Conservation (phyloP, 2,329 filamentous ascomycete species). For the Exophiala sideris region DNA sequence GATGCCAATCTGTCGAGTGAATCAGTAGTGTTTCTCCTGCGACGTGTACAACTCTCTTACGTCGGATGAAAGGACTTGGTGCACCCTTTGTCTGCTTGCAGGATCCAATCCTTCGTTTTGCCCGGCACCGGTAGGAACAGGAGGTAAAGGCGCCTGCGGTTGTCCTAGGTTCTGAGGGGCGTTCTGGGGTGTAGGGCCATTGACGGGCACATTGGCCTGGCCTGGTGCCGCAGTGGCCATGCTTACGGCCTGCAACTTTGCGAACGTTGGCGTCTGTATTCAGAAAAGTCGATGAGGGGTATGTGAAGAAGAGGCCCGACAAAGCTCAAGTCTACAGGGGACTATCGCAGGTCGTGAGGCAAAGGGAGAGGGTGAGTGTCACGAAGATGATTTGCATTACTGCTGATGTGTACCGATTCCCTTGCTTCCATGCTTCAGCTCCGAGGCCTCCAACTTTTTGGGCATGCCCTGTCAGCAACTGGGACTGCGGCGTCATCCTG, state of each 20-base stretch:
- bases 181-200: constrained; percentile 5
- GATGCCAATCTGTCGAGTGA: constrained; percentile 52
- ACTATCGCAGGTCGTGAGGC: neutral
- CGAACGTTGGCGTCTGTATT: neutral
- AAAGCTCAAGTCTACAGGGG: neutral
- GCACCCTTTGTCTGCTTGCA: constrained; percentile 33
- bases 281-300: neutral
- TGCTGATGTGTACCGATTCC: neutral
- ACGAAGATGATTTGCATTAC: constrained; percentile 6
- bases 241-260: neutral
- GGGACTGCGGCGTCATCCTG: constrained; percentile 10
- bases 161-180: constrained; percentile 7
- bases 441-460: constrained; percentile 3
- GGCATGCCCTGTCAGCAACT: neutral
- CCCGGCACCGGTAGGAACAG: constrained; percentile 9
- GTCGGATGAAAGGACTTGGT: constrained; percentile 47
- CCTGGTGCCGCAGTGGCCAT: constrained; percentile 15
- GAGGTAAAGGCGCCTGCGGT: constrained; percentile 16
- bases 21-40: constrained; percentile 7
- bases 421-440: neutral
- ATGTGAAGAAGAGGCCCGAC: neutral
- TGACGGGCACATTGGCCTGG: constrained; percentile 9
- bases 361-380: neutral
- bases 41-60: constrained; percentile 31
- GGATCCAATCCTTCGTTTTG: constrained; percentile 11